phyloP scores from a whole-genome alignment of 1,284 basidiomycete species.

The Grifola frondosa region DNA sequence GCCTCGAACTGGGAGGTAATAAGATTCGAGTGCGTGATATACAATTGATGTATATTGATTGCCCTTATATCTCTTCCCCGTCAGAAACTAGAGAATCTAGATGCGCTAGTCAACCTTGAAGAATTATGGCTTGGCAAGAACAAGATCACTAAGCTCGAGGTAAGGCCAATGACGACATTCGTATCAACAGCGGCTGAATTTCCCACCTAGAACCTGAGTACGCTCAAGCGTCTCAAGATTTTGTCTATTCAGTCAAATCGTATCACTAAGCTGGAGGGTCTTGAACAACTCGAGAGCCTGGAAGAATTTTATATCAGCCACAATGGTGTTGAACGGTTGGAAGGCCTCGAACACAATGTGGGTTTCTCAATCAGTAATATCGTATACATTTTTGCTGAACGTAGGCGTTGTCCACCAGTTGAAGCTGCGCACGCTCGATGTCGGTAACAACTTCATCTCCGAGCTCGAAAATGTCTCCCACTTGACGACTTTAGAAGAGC shows the following conservation, averaged over 20 bases:
- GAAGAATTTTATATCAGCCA: slow-evolving; percentile 95
- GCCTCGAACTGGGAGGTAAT: slow-evolving; percentile 93
- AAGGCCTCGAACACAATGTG: slow-evolving; percentile 86
- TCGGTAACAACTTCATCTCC: slow-evolving; percentile 84
- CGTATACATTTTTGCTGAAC: not conserved
- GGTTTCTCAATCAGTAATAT: slow-evolving; percentile 23
- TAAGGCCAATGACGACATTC: slow-evolving; percentile 26
- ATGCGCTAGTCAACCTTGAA: slow-evolving; percentile 79
- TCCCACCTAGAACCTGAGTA: slow-evolving; percentile 53
- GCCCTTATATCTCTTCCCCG: not conserved
- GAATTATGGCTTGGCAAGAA: slow-evolving; percentile 99
- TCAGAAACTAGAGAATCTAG: slow-evolving; percentile 87
- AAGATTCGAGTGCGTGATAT: slow-evolving; percentile 66
- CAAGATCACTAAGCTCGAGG: slow-evolving; percentile 88
- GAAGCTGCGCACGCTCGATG: slow-evolving; percentile 84
- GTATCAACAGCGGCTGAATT: slow-evolving; percentile 8
- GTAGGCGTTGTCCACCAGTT: too few species aligned
- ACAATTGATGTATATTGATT: not conserved
- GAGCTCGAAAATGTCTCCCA: slow-evolving; percentile 82
- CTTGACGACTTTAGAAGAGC: slow-evolving; percentile 77
- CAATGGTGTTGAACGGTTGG: slow-evolving; percentile 85
- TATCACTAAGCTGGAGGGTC: slow-evolving; percentile 83
- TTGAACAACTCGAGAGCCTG: slow-evolving; percentile 71
- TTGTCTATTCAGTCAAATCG: slow-evolving; percentile 93
- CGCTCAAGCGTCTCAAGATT: slow-evolving; percentile 73